These are phyloP conservation scores for Pythium biforme DNA, from an alignment of 352 stramenopile genomes.

Conservation along the genomic window DNA sequence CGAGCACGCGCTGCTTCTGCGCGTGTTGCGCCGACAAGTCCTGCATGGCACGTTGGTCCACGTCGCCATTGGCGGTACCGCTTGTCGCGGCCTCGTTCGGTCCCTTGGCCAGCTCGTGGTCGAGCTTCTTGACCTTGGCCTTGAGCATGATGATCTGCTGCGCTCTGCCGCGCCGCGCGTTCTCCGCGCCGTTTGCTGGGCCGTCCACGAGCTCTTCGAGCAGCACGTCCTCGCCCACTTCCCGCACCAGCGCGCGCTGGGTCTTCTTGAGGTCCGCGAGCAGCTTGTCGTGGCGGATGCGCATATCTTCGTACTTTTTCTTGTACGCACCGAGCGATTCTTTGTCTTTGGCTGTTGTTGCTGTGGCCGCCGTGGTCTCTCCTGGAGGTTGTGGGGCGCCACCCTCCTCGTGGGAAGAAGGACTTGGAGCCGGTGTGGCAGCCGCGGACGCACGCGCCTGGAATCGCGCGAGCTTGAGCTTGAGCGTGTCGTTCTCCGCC, in stretches of 20 bases:
- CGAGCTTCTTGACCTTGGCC: conserved; percentile 75
- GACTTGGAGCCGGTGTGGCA: not conserved
- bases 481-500: conserved; percentile 59
- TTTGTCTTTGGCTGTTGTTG: conserved; percentile 5
- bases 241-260: conserved; percentile 61
- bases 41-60: conserved; percentile 65
- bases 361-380: not conserved
- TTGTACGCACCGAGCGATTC: conserved; percentile 33
- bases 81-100: not conserved
- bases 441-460: conserved; percentile 38
- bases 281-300: conserved; percentile 49
- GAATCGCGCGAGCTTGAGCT: conserved; percentile 55
- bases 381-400: not conserved
- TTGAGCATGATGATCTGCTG: conserved; percentile 88
- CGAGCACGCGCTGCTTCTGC: conserved; percentile 57
- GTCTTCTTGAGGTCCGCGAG: conserved; percentile 69
- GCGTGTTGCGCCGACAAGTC: conserved; percentile 54
- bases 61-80: conserved; percentile 21
- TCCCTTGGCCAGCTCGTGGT: conserved; percentile 35
- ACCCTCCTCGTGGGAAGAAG: not conserved
- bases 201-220: conserved; percentile 54
- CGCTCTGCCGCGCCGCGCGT: conserved; percentile 52
- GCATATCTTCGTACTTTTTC: conserved; percentile 58
- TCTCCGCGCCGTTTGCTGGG: conserved; percentile 11
- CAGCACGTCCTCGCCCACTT: conserved; percentile 55